These are phyloP conservation scores for Russula dissimulans DNA, from an alignment of 768 basidiomycete species.

Conservation along the genomic window DNA sequence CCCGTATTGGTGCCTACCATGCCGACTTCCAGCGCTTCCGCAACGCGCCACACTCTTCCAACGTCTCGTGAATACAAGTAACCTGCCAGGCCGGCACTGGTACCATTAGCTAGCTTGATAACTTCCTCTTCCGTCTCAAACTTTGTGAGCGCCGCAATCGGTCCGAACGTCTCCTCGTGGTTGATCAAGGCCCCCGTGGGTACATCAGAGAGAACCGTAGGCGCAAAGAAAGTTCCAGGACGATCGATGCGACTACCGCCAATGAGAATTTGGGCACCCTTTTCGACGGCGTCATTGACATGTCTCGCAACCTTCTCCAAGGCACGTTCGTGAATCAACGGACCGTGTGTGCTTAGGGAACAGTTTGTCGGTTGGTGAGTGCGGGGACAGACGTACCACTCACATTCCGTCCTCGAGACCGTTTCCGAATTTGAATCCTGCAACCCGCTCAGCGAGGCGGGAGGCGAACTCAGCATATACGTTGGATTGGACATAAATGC, in stretches of 20 bases:
- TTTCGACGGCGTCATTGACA: conserved; percentile 76
- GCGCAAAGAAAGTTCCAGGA: conserved; percentile 63
- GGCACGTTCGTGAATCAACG: conserved; percentile 82
- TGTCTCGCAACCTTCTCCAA: conserved; percentile 80
- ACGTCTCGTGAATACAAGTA: conserved; percentile 90
- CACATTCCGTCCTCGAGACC: conserved; percentile 74
- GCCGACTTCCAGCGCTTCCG: conserved; percentile 89
- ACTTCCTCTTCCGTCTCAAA: conserved; percentile 96
- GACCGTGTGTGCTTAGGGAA: conserved; percentile 73
- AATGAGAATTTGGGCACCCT: conserved; percentile 80
- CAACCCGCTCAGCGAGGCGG: conserved; percentile 73
- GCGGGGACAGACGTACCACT: conserved; percentile 22
- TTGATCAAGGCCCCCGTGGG: conserved; percentile 54
- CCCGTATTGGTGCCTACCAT: conserved; percentile 86
- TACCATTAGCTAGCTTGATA: conserved; percentile 72
- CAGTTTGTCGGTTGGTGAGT: not conserved
- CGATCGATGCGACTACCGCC: conserved; percentile 70
- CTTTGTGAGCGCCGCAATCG: conserved; percentile 74
- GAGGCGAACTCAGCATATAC: conserved; percentile 91
- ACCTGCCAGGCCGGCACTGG: conserved; percentile 81
- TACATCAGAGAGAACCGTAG: conserved; percentile 87
- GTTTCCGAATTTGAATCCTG: conserved; percentile 79
- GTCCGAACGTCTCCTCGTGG: conserved; percentile 92
- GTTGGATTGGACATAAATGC: conserved; percentile 86
- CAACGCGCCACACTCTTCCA: conserved; percentile 87